phyloP scores from a whole-genome alignment of 1,284 basidiomycete species.

The Termitomyces sp. region DNA sequence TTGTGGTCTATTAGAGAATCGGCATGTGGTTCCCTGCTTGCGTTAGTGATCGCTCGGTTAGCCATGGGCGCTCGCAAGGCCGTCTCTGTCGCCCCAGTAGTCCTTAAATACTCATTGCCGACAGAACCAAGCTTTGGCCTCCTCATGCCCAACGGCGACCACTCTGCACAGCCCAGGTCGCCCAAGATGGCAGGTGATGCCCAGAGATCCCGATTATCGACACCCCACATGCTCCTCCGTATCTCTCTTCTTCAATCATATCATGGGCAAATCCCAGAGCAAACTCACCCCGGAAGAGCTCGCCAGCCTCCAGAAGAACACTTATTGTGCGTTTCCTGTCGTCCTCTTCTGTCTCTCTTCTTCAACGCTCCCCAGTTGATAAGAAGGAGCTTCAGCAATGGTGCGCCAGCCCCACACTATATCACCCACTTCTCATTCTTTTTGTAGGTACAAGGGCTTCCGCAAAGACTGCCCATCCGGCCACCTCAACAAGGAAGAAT shows the following conservation, averaged over 20 bases:
- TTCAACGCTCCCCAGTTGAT: slow-evolving; percentile 67
- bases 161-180: slow-evolving; percentile 19
- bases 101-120: slow-evolving; percentile 18
- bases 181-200: slow-evolving; percentile 21
- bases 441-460: slow-evolving; percentile 93
- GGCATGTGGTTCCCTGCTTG: slow-evolving; percentile 42
- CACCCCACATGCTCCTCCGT: slow-evolving; percentile 12
- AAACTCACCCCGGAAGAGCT: slow-evolving; percentile 96
- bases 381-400: slow-evolving; percentile 99
- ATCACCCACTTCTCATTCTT: slow-evolving; percentile 11
- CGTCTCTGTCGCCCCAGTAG: slow-evolving; percentile 1
- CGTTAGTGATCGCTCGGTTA: slow-evolving; percentile 38
- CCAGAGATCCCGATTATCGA: slow-evolving; percentile 13
- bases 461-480: slow-evolving; percentile 98
- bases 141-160: slow-evolving; percentile 22
- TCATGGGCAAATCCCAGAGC: slow-evolving; percentile 95
- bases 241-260: slow-evolving; percentile 16
- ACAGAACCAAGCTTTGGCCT: slow-evolving; percentile 14
- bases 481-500: slow-evolving; percentile 93
- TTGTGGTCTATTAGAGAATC: slow-evolving; percentile 37
- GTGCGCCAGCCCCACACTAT: slow-evolving; percentile 33
- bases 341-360: slow-evolving; percentile 15
- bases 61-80: slow-evolving; percentile 17
- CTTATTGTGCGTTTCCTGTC: slow-evolving; percentile 75
- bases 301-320: slow-evolving; percentile 94